Evolutionary conservation across 2,329 filamentous ascomycete species (phyloP), one percentile per base, ranked within the genome.

Genomic region (Hymenoscyphus occultus): DNA sequence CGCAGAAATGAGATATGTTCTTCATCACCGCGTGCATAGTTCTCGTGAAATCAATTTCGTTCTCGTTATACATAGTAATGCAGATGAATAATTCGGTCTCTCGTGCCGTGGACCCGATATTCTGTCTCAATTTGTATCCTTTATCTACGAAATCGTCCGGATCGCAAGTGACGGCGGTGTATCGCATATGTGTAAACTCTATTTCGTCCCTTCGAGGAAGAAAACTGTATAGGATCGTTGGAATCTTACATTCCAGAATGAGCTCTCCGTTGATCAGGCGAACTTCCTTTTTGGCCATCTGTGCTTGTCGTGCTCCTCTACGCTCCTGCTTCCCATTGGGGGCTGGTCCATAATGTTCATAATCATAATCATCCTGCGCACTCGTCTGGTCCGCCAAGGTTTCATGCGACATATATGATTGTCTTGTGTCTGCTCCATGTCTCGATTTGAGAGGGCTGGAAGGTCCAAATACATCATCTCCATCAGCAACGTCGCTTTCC

Each of bases 11-110:
- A 14, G 91, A 88, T 73, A 99, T 94, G 76, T 99, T 99, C 77
- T 96, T 93, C 91, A 99, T 96, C 64, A 99, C 92, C 63, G 94
- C 95, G 77, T 98, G 92, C 94, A 99, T 98, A 0, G 95, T 99
- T 58, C 95, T 87, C 6, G 95, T 97, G 73, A 99, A 99, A 75
- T 93, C 87, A 72, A 97, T 92, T 76, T 98, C 95, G 78, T 97
- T 91, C 79, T 99, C 95, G 78, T 99, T 99, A 81, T 97, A 98
- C 95, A 98, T 98, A 72, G 95, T 99, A 67, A 99, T 83, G 76
- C 93, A 97, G 73, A 99, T 96, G 76, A 98, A 95, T 7, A 99
- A 81, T 78, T 99, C 95, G 0, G 94, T 98, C 77, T 98, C 93
- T 68, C 95, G 87, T 35, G 88, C 82, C 0, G 91, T 96, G 64